Conservation (phyloP, 768 basidiomycete genomes). For the Phanerodontia chrysosporium region DNA sequence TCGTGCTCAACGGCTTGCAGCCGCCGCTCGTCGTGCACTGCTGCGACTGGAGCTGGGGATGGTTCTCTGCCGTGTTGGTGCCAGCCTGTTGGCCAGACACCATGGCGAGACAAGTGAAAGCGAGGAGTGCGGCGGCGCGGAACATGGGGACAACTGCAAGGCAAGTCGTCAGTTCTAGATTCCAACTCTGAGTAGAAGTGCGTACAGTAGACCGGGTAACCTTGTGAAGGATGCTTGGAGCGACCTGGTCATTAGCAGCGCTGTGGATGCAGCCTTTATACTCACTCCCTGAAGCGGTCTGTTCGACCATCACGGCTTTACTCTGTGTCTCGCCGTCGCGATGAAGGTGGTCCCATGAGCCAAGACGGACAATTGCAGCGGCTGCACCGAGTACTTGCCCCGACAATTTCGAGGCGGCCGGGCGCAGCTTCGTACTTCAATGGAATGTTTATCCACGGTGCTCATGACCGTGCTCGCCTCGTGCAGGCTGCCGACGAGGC, state of each 20-base stretch:
- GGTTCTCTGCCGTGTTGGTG: conserved; percentile 42
- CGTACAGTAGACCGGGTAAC: not conserved
- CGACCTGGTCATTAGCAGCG: conserved; percentile 3
- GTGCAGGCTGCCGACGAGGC: not conserved
- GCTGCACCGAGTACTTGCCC: not conserved
- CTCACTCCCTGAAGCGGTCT: not conserved
- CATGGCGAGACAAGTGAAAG: conserved; percentile 31
- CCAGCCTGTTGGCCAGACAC: conserved; percentile 50
- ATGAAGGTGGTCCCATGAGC: not conserved
- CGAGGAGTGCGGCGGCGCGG: conserved; percentile 24
- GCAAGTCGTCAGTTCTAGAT: not conserved
- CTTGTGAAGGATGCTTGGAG: not conserved
- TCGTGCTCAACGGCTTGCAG: conserved; percentile 31
- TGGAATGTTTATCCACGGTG: not conserved
- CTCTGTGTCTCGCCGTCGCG: not conserved
- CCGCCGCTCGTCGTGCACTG: conserved; percentile 42
- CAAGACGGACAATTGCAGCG: not conserved
- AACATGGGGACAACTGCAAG: conserved; percentile 23
- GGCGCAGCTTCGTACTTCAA: not conserved
- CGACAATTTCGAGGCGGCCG: not conserved
- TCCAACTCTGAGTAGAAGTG: not conserved
- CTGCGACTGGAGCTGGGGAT: conserved; percentile 44
- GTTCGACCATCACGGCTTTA: not conserved
- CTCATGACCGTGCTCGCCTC: not conserved
- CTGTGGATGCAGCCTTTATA: not conserved